Evolutionary conservation across 768 basidiomycete genomes (phyloP).

Genomic region (Dacryopinax primogenitus): DNA sequence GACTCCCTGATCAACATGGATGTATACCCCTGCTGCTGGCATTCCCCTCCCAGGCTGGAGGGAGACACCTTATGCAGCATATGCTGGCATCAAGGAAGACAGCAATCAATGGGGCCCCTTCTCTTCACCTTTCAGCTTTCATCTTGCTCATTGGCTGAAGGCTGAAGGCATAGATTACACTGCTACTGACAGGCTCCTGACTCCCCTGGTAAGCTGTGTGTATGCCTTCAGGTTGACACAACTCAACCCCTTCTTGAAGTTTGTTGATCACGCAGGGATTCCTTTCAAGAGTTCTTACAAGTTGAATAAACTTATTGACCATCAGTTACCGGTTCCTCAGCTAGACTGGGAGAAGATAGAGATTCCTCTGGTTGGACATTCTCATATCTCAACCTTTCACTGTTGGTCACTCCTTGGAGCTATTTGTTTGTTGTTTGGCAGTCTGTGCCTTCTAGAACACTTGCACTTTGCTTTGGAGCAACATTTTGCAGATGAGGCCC

Average conservation of each 20-base stretch:
- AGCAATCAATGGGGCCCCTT: too few species aligned
- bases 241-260: not conserved
- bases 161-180: not conserved
- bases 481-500: slow-evolving; percentile 12
- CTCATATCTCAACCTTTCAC: slow-evolving; percentile 15
- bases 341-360: not conserved
- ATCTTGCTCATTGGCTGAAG: not conserved
- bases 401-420: slow-evolving; percentile 12
- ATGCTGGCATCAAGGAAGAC: too few species aligned
- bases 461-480: slow-evolving; percentile 7
- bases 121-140: too few species aligned
- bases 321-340: not conserved
- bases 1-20: too few species aligned
- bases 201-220: not conserved
- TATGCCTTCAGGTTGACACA: not conserved
- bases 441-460: slow-evolving; percentile 11
- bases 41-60: too few species aligned
- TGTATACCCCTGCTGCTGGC: too few species aligned
- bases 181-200: not conserved
- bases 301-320: not conserved
- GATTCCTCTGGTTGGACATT: slow-evolving; percentile 17
- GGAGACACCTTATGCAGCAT: too few species aligned
- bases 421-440: slow-evolving; percentile 11
- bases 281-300: not conserved
- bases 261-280: not conserved